A percentile compares a stretch with the other conserved stretches of the same genome.
Evolutionary conservation across 306 rosid species (phyloP).

Genomic region (Myrica gale): DNA sequence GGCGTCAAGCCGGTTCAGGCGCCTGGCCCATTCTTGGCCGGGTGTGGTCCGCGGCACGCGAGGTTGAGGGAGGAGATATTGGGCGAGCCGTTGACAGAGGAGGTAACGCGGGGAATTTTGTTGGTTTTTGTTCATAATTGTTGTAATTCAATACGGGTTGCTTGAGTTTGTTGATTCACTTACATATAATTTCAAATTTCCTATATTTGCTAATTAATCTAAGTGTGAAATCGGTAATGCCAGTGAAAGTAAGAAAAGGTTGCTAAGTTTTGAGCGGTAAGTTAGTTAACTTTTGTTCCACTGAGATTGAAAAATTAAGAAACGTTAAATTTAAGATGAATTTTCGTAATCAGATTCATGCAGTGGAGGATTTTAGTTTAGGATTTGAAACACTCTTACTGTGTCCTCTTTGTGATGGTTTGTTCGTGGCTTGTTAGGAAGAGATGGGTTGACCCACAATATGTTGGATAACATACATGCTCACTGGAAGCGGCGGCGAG

Average conservation of each 20-base stretch:
- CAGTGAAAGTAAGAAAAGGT: background rate
- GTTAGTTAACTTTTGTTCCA: background rate
- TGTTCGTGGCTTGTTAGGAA: slow-evolving; percentile 50
- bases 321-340: background rate
- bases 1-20: slow-evolving; percentile 85
- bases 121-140: background rate
- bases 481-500: slow-evolving; percentile 92
- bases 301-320: background rate
- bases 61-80: slow-evolving; percentile 66
- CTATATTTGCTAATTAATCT: no score
- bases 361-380: background rate
- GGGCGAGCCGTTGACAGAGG: slow-evolving; percentile 71
- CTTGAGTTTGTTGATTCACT: background rate
- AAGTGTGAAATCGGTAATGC: no score
- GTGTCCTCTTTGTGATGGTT: background rate
- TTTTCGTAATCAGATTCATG: background rate
- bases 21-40: slow-evolving; percentile 77
- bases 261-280: background rate
- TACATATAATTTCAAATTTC: background rate
- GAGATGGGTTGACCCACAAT: slow-evolving; percentile 97
- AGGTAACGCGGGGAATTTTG: slow-evolving; percentile 33
- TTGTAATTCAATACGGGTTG: background rate
- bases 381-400: background rate
- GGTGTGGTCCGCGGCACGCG: slow-evolving; percentile 65
- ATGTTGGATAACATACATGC: slow-evolving; percentile 99